These are phyloP conservation scores for Plasmopara viticola DNA, from an alignment of 352 stramenopile genomes.

Conservation along the genomic window DNA sequence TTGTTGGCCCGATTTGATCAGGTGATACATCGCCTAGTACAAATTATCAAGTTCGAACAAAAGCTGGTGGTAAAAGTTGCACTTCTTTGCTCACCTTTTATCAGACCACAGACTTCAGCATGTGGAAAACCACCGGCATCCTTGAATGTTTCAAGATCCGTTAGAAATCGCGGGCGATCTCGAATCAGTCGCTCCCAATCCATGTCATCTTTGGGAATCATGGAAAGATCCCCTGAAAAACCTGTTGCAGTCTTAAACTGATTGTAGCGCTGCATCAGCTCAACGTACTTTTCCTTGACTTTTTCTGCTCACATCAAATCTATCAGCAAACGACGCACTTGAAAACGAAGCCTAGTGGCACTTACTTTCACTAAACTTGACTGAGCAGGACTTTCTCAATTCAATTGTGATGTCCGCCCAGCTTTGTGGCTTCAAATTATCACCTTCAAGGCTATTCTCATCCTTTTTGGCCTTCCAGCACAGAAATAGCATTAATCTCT, in stretches of 20 bases:
- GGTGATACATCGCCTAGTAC: slow-evolving; percentile 13
- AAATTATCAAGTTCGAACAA: background rate
- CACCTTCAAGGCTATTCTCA: slow-evolving; percentile 13
- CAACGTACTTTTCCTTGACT: slow-evolving; percentile 30
- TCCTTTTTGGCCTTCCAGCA: slow-evolving; percentile 28
- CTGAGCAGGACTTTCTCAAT: slow-evolving; percentile 22
- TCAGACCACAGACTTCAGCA: slow-evolving; percentile 25
- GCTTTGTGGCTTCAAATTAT: slow-evolving; percentile 16
- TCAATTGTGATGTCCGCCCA: slow-evolving; percentile 20
- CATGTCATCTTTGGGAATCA: slow-evolving; percentile 12
- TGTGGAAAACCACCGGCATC: slow-evolving; percentile 24
- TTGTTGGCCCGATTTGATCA: slow-evolving; percentile 11
- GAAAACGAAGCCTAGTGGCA: background rate
- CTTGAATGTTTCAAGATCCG: slow-evolving; percentile 21
- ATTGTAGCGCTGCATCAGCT: slow-evolving; percentile 25
- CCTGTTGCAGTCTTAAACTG: slow-evolving; percentile 27
- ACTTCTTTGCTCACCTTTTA: slow-evolving; percentile 18
- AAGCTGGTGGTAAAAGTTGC: background rate
- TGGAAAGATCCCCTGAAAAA: slow-evolving; percentile 12
- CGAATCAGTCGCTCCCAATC: slow-evolving; percentile 28
- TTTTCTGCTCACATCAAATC: slow-evolving; percentile 18
- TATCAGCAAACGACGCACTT: background rate
- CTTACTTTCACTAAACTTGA: slow-evolving; percentile 25
- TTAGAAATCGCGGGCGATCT: slow-evolving; percentile 19
- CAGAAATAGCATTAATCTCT: slow-evolving; percentile 28